phyloP scores from a whole-genome alignment of 768 basidiomycete species.

The Boletellus emodensis region DNA sequence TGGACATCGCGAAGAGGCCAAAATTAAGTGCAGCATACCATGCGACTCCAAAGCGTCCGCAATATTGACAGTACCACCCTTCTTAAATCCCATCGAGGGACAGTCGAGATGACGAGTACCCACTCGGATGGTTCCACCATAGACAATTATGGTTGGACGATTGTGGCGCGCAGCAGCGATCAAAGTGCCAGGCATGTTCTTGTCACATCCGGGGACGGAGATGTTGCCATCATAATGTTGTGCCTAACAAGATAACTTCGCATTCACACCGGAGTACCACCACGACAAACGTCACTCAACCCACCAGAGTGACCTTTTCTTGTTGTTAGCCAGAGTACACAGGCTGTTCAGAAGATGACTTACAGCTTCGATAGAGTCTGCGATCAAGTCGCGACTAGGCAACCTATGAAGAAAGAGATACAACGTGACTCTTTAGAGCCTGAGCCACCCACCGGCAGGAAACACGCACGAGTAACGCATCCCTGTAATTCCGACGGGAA shows the following conservation, averaged over 20 bases:
- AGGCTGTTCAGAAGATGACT: constrained; percentile 12
- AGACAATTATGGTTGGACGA: constrained; percentile 82
- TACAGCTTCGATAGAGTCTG: constrained; percentile 84
- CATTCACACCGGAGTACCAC: neutral
- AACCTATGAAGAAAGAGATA: constrained; percentile 42
- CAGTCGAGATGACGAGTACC: constrained; percentile 78
- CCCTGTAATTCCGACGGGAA: constrained; percentile 39
- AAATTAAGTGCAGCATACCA: constrained; percentile 38
- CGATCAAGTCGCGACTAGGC: constrained; percentile 85
- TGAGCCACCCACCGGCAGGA: neutral
- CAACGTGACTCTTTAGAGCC: neutral
- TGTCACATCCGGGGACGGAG: constrained; percentile 84
- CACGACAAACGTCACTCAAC: constrained; percentile 1
- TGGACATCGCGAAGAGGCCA: neutral
- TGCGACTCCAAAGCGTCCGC: constrained; percentile 83
- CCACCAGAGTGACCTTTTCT: constrained; percentile 53
- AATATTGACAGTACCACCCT: constrained; percentile 82
- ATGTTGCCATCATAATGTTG: constrained; percentile 90
- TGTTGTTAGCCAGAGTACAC: constrained; percentile 6
- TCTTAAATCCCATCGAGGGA: constrained; percentile 68
- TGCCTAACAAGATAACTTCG: constrained; percentile 42
- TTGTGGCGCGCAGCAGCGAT: constrained; percentile 87
- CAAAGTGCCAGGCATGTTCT: constrained; percentile 89
- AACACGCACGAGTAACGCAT: constrained; percentile 80
- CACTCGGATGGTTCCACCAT: constrained; percentile 80